phyloP scores from a whole-genome alignment of 2,329 filamentous ascomycete genomes.

The Fusarium continuum region DNA sequence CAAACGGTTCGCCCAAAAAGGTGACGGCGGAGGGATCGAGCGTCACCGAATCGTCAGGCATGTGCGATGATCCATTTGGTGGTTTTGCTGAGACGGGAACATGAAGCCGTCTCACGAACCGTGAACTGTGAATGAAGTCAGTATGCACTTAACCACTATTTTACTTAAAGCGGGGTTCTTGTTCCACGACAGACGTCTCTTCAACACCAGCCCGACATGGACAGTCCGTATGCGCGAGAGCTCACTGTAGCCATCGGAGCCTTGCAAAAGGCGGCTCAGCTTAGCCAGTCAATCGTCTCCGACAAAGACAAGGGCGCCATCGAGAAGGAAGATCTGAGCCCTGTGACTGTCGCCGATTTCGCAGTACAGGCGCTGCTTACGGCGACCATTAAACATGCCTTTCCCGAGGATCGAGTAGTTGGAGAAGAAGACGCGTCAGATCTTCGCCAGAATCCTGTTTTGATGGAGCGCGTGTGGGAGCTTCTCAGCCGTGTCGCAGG shows the following conservation, averaged over 20 bases:
- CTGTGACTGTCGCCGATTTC: conserved; percentile 68
- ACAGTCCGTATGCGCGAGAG: conserved; percentile 55
- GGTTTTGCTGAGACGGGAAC: not conserved
- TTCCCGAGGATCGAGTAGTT: conserved; percentile 62
- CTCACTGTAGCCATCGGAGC: conserved; percentile 54
- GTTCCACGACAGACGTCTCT: not conserved
- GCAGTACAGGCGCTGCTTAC: conserved; percentile 66
- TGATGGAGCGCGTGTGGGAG: conserved; percentile 59
- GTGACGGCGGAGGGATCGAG: conserved; percentile 45
- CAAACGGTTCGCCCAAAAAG: conserved; percentile 39
- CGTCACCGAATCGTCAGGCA: conserved; percentile 33
- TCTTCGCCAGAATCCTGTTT: conserved; percentile 53
- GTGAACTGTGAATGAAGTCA: conserved; percentile 12
- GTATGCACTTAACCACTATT: conserved; percentile 44
- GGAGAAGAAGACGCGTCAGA: conserved; percentile 64
- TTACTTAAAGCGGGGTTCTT: conserved; percentile 37
- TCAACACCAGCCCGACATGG: conserved; percentile 47
- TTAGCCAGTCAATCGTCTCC: conserved; percentile 60
- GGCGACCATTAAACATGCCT: conserved; percentile 58
- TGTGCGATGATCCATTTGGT: conserved; percentile 31
- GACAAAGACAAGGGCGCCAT: conserved; percentile 60
- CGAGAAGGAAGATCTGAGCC: conserved; percentile 64
- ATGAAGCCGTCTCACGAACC: not conserved
- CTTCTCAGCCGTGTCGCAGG: conserved; percentile 50
- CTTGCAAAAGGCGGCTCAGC: conserved; percentile 56